Base-by-base conservation (phyloP, 495 filamentous ascomycete genomes). In the Parachaetomium inaequale region DNA sequence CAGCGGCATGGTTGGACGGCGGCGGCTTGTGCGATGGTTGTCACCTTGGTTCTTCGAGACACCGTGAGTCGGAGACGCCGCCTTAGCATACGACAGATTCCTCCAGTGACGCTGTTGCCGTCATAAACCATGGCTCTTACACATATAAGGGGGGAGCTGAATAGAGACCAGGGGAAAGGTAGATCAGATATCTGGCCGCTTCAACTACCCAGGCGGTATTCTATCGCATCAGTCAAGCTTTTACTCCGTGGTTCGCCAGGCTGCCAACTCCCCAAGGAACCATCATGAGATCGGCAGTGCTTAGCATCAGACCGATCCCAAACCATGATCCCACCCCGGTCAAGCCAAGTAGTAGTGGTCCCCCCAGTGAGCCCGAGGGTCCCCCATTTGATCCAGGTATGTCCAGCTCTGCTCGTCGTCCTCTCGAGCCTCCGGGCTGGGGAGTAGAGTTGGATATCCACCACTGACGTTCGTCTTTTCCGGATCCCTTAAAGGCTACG, bases 1-100 rank as follows among this genome's bases (percentile, higher is more conserved):
- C 26, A 42, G 40, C 17, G 14, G 17, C 25, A 42, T 55, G 40
- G 55, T 58, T 34, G 26, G 55, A 58, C 55, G 55, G 28, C 28
- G 38, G 36, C 54, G 34, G 38, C 5, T 56, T 45, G 54, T 56
- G 25, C 21, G 34, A 38, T 51, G 28, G 49, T 28, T 51, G 28
- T 17, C 26, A 51, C 26, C 28, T 51, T 32, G 40, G 40, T 47
- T 58, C 28, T 1, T 46, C 25, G 25, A 21, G 12, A 43, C 38
- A 31, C 36, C 17, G 14, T 19, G 26, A 42, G 26, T 34, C 53
- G 8, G 53, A 12, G 8, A 31, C 2, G 14, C 7, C 23, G 25
- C 36, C 19, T 19, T 4, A 12, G 36, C 15, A 19, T 56, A 7
- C 12, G n/a, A 23, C 51, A 21, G 23, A 11, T 53, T 25, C 31